Evolutionary conservation across 1,139 yeast species (phyloP), one percentile per base, ranked within the genome.

Genomic region (Arxiozyma bovina): DNA sequence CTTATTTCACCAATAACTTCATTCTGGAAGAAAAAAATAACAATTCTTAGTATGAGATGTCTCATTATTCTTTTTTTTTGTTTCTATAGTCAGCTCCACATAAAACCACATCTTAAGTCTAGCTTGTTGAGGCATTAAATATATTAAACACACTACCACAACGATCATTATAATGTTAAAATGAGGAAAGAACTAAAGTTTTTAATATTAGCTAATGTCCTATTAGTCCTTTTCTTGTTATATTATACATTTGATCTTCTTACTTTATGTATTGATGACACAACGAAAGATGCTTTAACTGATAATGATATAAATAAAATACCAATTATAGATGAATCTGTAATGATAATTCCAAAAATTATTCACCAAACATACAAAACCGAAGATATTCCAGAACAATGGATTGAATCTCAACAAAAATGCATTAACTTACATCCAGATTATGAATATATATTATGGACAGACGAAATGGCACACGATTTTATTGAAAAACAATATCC

Each of bases 341-440:
- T 18, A 8, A 27, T 27, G 30, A 27, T 27, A 11, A 87, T 89
- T 50, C 97, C 97, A 46, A 87, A 86, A 65, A 89, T 90, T 68
- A 89, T 90, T 55, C 97, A 90, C 69, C 97, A 90, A 70, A 90
- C 97, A 21, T 90, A 90, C 72, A 90, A 88, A 69, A 85, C 87
- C 25, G 77, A 73, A 22, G 78, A 82, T 40, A 80, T 90, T 34
- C 97, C 97, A 2, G 89, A 82, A 50, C 75, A 80, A 53, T 90
- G 97, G 97, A 74, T 74, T 60, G 78, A 78, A 3, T 90, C 95
- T 21, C 96, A 87, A 66, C 77, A 82, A 65, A 80, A 81, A 34
- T 88, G 96, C 70, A 77, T 82, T 50, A 87, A 85, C 59, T 71
- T 85, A 57, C 95, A 91, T 69, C 93, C 93, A 1, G 96, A 88